A percentile compares a stretch with the other conserved stretches of the same genome.
These are phyloP conservation scores for Bondarzewia mesenterica DNA, from an alignment of 1,284 basidiomycete species.

Conservation along the genomic window DNA sequence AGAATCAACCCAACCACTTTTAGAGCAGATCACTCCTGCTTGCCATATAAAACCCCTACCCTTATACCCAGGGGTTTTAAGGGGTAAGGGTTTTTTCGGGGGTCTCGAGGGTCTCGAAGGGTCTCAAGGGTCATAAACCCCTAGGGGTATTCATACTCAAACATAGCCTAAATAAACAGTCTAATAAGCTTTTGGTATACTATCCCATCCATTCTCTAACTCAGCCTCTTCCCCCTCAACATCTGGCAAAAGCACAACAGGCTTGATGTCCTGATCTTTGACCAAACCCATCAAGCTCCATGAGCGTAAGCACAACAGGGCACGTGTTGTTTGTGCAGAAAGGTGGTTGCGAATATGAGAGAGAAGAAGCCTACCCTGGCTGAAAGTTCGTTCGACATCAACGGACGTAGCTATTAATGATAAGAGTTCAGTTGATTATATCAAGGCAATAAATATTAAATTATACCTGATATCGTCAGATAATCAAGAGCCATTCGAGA, in stretches of 20 bases:
- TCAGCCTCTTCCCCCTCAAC: not conserved
- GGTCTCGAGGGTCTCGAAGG: too few relatives aligned
- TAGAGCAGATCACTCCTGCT: too few relatives aligned
- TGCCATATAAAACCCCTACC: too few relatives aligned
- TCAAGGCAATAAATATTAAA: not conserved
- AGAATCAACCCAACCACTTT: too few relatives aligned
- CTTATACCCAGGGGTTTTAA: too few relatives aligned
- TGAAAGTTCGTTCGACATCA: constrained; percentile 20
- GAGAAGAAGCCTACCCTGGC: constrained; percentile 16
- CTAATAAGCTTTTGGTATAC: too few relatives aligned
- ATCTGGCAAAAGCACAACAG: not conserved
- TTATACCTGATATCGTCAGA: constrained; percentile 27
- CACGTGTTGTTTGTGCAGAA: constrained; percentile 13
- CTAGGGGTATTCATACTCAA: too few relatives aligned
- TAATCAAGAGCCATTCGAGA: constrained; percentile 24
- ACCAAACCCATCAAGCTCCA: constrained; percentile 16
- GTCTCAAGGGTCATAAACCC: too few relatives aligned
- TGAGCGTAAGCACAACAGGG: constrained; percentile 17
- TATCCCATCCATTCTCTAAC: constrained; percentile 3
- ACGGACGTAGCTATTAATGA: constrained; percentile 13
- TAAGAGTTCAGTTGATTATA: not conserved
- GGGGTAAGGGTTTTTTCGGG: too few relatives aligned
- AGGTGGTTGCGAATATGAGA: constrained; percentile 15
- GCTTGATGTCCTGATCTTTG: constrained; percentile 11
- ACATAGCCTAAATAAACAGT: too few relatives aligned